These are phyloP conservation scores for Exophiala lecanii-corni DNA, from an alignment of 2,329 filamentous ascomycete species.

Conservation along the genomic window DNA sequence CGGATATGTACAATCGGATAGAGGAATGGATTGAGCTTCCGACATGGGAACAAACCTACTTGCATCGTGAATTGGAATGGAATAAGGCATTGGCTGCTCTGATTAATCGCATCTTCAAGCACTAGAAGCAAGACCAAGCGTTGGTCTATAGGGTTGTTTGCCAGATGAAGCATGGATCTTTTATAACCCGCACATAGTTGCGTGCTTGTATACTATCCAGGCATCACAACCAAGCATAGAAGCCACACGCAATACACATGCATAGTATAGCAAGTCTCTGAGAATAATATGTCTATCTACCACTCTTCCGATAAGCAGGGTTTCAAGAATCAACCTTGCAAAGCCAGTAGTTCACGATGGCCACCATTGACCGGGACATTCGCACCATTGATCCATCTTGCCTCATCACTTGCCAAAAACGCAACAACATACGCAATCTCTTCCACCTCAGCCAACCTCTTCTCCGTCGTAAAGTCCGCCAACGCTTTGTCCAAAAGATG, in stretches of 20 bases:
- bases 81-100: neutral
- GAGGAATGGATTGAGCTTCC: neutral
- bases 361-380: conserved; percentile 35
- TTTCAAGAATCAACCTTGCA: neutral
- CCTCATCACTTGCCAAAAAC: conserved; percentile 42
- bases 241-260: no score
- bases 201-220: no score
- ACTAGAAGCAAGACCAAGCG: no score
- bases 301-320: no score
- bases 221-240: no score
- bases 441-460: conserved; percentile 41
- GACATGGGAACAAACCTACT: neutral
- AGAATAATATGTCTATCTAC: no score
- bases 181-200: no score
- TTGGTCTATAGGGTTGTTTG: no score
- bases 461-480: conserved; percentile 29
- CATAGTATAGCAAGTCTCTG: no score
- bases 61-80: neutral
- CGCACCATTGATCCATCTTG: conserved; percentile 47
- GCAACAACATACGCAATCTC: conserved; percentile 47
- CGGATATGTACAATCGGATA: neutral
- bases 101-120: no score
- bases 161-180: no score
- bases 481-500: conserved; percentile 43
- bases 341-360: conserved; percentile 5